These are phyloP conservation scores for Pseudevernia furfuracea DNA, from an alignment of 495 filamentous ascomycete species.

Conservation along the genomic window DNA sequence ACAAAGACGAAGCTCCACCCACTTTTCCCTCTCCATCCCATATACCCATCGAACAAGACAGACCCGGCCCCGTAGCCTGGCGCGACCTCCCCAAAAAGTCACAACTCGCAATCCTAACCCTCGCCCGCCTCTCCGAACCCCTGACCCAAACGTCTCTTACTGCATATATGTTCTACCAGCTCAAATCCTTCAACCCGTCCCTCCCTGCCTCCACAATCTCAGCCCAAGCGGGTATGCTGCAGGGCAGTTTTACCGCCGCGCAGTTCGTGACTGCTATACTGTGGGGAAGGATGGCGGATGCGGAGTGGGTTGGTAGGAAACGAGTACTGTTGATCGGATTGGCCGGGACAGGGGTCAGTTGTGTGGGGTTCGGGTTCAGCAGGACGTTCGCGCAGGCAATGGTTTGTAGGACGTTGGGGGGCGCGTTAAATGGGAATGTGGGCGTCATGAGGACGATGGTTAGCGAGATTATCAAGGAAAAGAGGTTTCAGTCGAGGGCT, in stretches of 20 bases:
- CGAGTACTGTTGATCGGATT: slow-evolving; percentile 71
- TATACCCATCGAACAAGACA: slow-evolving; percentile 9
- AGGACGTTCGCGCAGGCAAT: slow-evolving; percentile 63
- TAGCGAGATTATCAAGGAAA: slow-evolving; percentile 68
- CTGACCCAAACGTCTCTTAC: slow-evolving; percentile 36
- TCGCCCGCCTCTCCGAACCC: slow-evolving; percentile 55
- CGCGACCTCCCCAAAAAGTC: slow-evolving; percentile 61
- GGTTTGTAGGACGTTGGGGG: slow-evolving; percentile 65
- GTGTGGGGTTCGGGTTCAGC: slow-evolving; percentile 74
- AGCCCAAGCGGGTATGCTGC: slow-evolving; percentile 68
- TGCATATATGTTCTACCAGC: slow-evolving; percentile 73
- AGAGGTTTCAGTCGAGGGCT: slow-evolving; percentile 65
- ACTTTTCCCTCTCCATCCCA: background rate
- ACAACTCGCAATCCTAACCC: slow-evolving; percentile 65
- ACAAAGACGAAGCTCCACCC: slow-evolving; percentile 7
- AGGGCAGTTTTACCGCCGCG: slow-evolving; percentile 71
- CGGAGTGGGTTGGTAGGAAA: slow-evolving; percentile 61
- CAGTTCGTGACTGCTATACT: slow-evolving; percentile 81
- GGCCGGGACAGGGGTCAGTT: slow-evolving; percentile 60
- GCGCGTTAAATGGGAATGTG: slow-evolving; percentile 74
- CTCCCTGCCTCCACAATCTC: slow-evolving; percentile 63
- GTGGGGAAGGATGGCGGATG: slow-evolving; percentile 73
- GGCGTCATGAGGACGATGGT: slow-evolving; percentile 79
- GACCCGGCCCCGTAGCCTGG: slow-evolving; percentile 54
- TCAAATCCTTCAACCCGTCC: slow-evolving; percentile 59